Base-by-base conservation (phyloP, 352 stramenopile species). In the Hyaloperonospora brassicae region DNA sequence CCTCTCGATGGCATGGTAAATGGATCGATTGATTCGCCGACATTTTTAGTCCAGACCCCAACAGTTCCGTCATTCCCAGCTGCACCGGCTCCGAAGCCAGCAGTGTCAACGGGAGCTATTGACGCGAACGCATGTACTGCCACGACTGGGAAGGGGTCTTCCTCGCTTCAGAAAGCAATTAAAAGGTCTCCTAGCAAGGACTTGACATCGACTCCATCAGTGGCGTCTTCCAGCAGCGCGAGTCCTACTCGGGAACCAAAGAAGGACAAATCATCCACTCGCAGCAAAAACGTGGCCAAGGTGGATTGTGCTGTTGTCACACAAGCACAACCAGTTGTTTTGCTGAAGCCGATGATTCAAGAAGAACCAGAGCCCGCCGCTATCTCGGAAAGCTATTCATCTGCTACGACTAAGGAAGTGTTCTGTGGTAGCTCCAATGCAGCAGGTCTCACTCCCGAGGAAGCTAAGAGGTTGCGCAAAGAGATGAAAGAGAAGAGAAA, bases 401-500 rank as follows among this genome's bases (percentile, higher is more conserved):
- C 54, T 36, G 23, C 6, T 43, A 14, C 22, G 13, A 48, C 13
- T n/a, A 63, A 64, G 31, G 50, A 61, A 27, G 10, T 61, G 8
- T 11, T 44, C 47, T 23, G 12, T 35, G 50, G 50, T 44, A 57
- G 24, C 8, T 43, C 41, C 14, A 61, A 54, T 35, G 5, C 48
- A 41, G 45, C 52, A 39, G 57, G 46, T 2, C 41, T 66, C 27
- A 58, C 47, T 41, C 51, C 50, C 30, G 64, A 72, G 30, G 56
- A 72, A 41, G 45, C 54, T 23, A 72, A 72, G 54, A 52, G 43
- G 35, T 27, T 72, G 13, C 61, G 61, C 13, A 85, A 73, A 30
- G 60, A 75, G 27, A 74, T 76, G 51, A 84, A 81, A 25, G 66
- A 84, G 48, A 76, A 84, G 14, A 72, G 73, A 10, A 74, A 82